Evolutionary conservation across 495 filamentous ascomycete genomes (phyloP), one percentile per base, ranked within the genome.

Genomic region (Penicillium arizonense): DNA sequence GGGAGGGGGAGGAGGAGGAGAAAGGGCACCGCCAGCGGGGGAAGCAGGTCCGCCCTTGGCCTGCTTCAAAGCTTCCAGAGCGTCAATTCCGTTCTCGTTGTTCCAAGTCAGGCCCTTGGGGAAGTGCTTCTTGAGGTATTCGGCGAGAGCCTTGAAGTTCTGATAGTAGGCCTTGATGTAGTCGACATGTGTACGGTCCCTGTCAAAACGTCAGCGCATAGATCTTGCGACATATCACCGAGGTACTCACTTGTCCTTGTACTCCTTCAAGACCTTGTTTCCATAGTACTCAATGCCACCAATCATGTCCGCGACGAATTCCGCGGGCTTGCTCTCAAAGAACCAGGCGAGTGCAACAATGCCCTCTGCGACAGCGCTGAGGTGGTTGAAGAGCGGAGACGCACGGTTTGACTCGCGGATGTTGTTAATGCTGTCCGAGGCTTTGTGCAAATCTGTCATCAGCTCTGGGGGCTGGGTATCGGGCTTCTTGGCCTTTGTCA

Each of bases 401-500:
- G 75, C 80, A 21, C 90, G 82, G 68, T 94, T 90, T 26, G 80
- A 81, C 56, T 97, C 91, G 57, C 86, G 82, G 52, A 96, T 80
- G 54, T 87, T 85, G 55, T 81, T 85, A 52, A 94, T 88, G 10
- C 78, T 82, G 52, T 85, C 83, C 58, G 93, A 86, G 23, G 84
- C 84, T 55, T 82, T 81, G 67, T 93, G 88, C 55, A 96, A 84
- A 48, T 90, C 89, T 46, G 90, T 89, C 55, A 96, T 77, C 42
- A 92, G 81, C 43, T 91, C 84, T 8, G 84, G 74, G 10, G 83
- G 82, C 18, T 79, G 78, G 37, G 84, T 79, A 47, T 90, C 87
- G 23, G 93, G 95, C 71, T 96, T 96, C 79, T 88, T 96, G 9
- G 95, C 87, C 71, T 91, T 94, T 21, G 88, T 94, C 2, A 91